Evolutionary conservation across 345 rosid species (phyloP), one percentile per base, ranked within the genome.

Genomic region (Arabis alpina): DNA sequence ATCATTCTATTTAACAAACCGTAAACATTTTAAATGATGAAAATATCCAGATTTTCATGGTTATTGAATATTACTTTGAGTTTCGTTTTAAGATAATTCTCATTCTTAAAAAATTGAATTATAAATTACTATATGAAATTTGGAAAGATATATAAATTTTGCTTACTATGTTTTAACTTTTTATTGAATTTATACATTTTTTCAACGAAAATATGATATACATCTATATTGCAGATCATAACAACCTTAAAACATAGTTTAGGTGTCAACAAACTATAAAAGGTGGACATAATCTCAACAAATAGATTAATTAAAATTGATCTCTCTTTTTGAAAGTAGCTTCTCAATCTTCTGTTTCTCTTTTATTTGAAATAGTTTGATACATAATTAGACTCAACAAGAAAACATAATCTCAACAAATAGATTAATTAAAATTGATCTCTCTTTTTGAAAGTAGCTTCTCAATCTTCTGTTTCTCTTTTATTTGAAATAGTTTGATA

Each of bases 291-390:
- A 61, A 5, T 32, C 36, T 8, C 8, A 39, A n/a, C 13, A 3
- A 25, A 45, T 13, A 58, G 10, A 12, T 11, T 39, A 6, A 2
- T 8, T 12, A 36, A 24, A 40, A 23, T 42, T 14, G 47, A 15
- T 43, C n/a, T 43, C 11, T 25, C 13, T 24, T 41, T 16, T 19
- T 25, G 13, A 8, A 41, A 13, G 4, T 59, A 8, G 42, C 2
- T 1, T 40, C 28, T 36, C 25, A 41, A 13, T 41, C 2, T 40
- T 12, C 8, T 40, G 12, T 2, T 56, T 24, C 16, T 59, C 27
- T 61, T 61, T 45, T 37, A n/a, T 6, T 30, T 61, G 53, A 43
- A 8, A 25, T 23, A 60, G 13, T n/a, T 42, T 43, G 15, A 42
- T 36, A 60, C n/a, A 42, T 42, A 42, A 8, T 27, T 45, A n/a